phyloP scores from a whole-genome alignment of 2,329 filamentous ascomycete genomes.

The Hymenoscyphus fructigenus region DNA sequence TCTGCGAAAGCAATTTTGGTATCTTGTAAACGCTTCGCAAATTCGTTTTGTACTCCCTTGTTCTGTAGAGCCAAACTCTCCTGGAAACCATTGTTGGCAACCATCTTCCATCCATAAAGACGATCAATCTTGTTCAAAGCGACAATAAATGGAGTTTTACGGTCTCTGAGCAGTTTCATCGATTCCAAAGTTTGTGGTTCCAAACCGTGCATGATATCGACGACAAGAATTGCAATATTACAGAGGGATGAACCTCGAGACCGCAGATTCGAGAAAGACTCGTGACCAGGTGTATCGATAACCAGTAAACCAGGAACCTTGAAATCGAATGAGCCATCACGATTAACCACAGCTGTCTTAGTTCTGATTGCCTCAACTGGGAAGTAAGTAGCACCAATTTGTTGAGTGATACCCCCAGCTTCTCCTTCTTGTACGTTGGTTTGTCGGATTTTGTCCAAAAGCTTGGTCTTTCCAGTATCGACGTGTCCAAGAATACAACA shows the following conservation, averaged over 20 bases:
- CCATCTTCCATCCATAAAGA: conserved; percentile 98
- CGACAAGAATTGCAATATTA: conserved; percentile 98
- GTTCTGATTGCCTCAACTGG: conserved; percentile 87
- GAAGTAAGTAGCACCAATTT: conserved; percentile 99
- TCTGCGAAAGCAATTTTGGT: conserved; percentile 94
- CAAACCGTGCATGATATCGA: conserved; percentile 99
- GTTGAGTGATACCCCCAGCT: conserved; percentile 98
- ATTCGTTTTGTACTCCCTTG: conserved; percentile 92
- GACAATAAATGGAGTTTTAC: conserved; percentile 97
- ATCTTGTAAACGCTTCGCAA: conserved; percentile 82
- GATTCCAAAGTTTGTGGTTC: conserved; percentile 97
- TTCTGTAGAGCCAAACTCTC: conserved; percentile 88
- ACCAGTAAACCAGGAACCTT: conserved; percentile 95
- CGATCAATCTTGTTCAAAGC: conserved; percentile 99
- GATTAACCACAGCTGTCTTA: conserved; percentile 93
- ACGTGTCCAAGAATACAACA: conserved; percentile 99
- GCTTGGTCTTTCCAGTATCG: conserved; percentile 99
- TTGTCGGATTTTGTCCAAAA: conserved; percentile 96
- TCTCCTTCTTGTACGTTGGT: conserved; percentile 99
- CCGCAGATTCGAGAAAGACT: conserved; percentile 98
- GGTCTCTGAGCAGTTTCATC: conserved; percentile 88
- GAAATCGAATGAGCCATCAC: conserved; percentile 87
- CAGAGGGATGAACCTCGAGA: conserved; percentile 97
- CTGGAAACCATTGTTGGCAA: conserved; percentile 97
- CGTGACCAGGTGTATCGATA: conserved; percentile 98